Conservation (phyloP, 352 stramenopile species). For the Globisporangium iwayamae region DNA sequence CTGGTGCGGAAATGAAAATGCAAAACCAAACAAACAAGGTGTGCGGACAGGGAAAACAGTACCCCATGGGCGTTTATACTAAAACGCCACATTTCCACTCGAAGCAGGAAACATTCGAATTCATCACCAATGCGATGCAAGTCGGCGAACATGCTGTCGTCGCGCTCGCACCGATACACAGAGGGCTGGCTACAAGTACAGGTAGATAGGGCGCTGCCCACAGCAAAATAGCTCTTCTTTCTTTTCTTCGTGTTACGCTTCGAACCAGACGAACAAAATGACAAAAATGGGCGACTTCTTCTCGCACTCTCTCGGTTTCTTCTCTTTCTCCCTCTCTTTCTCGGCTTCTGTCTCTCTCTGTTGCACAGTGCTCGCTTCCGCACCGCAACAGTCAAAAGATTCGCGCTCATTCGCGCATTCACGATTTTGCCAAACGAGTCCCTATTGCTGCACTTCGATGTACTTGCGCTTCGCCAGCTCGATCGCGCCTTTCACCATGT, state of each 20-base stretch:
- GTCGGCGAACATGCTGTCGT: too few relatives aligned
- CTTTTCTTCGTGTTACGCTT: constrained; percentile 12
- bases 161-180: too few relatives aligned
- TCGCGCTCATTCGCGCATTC: not conserved
- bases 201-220: too few relatives aligned
- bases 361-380: not conserved
- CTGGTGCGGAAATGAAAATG: constrained; percentile 3
- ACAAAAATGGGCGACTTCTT: constrained; percentile 15
- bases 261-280: constrained; percentile 16
- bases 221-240: not conserved
- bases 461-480: constrained; percentile 79
- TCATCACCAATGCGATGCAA: not conserved
- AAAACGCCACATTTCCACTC: not conserved
- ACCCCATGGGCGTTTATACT: not conserved
- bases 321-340: not conserved
- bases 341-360: not conserved
- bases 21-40: not conserved
- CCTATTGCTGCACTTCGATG: constrained; percentile 44
- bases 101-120: not conserved
- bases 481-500: constrained; percentile 87
- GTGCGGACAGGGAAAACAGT: not conserved
- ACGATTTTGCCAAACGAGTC: not conserved
- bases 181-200: too few relatives aligned
- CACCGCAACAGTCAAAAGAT: not conserved
- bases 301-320: constrained; percentile 4